Percentiles rank a stretch among this genome's conserved stretches.
Evolutionary conservation across 495 filamentous ascomycete genomes (phyloP).

Genomic region (Letharia columbiana): DNA sequence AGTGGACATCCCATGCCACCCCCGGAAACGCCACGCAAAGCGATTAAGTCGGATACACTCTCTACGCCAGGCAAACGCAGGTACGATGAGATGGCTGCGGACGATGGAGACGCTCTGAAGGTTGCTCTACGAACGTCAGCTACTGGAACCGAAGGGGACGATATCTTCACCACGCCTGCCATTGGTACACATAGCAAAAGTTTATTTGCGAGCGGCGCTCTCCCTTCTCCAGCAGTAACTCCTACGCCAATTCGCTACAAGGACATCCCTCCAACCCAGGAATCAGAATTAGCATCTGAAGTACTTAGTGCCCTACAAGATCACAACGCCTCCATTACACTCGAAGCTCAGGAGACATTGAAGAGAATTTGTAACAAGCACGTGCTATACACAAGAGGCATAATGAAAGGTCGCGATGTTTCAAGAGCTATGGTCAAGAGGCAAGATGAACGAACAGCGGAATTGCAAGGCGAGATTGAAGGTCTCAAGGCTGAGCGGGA

Average conservation of each 20-base stretch:
- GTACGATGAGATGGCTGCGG: conserved; percentile 31
- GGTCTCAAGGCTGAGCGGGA: conserved; percentile 45
- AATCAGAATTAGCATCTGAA: conserved; percentile 44
- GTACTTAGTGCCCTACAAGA: conserved; percentile 44
- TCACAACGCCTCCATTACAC: conserved; percentile 38
- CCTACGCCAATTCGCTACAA: conserved; percentile 44
- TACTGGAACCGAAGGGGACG: conserved; percentile 18
- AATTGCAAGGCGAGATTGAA: conserved; percentile 40
- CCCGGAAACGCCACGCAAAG: conserved; percentile 41
- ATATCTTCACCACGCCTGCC: conserved; percentile 27
- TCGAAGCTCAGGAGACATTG: conserved; percentile 35
- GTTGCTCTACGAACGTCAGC: conserved; percentile 23
- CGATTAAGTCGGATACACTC: conserved; percentile 34
- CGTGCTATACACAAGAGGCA: conserved; percentile 46
- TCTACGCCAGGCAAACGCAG: conserved; percentile 49
- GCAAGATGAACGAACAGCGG: conserved; percentile 51
- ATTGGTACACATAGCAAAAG: conserved; percentile 19
- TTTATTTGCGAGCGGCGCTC: conserved; percentile 22
- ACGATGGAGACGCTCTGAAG: conserved; percentile 8
- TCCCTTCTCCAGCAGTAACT: conserved; percentile 34
- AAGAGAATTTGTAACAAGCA: conserved; percentile 45
- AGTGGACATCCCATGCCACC: conserved; percentile 23
- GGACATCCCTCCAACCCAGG: conserved; percentile 30
- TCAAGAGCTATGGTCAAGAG: conserved; percentile 50
- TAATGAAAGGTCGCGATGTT: conserved; percentile 54